phyloP scores from a whole-genome alignment of 31 red algal genomes.

The Odonthalia washingtoniensis region DNA sequence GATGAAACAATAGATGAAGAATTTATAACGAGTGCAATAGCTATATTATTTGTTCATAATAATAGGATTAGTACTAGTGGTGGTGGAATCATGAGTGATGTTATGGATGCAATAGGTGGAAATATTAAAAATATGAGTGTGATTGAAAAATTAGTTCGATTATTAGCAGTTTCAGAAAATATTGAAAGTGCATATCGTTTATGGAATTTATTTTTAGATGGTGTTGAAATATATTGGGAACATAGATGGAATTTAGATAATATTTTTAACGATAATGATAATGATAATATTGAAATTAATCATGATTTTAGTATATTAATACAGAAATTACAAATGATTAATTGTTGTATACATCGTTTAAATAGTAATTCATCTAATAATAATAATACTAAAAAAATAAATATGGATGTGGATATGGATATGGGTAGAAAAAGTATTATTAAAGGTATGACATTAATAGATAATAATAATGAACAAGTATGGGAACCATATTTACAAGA shows the following conservation, averaged over 20 bases:
- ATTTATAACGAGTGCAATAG: constrained; percentile 63
- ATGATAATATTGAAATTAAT: constrained; percentile 2
- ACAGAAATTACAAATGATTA: constrained; percentile 82
- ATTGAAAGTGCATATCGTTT: constrained; percentile 51
- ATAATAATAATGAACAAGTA: constrained; percentile 20
- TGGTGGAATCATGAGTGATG: constrained; percentile 65
- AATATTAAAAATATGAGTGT: constrained; percentile 57
- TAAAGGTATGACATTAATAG: constrained; percentile 52
- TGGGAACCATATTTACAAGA: constrained; percentile 73
- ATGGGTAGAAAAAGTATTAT: constrained; percentile 58
- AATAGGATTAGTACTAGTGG: too few relatives aligned
- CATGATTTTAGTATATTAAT: constrained; percentile 57
- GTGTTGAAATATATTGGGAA: constrained; percentile 73
- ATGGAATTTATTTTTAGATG: constrained; percentile 77
- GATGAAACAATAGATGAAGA: constrained; percentile 75
- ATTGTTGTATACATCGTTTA: constrained; percentile 57
- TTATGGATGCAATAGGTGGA: constrained; percentile 65
- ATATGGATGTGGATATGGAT: too few relatives aligned
- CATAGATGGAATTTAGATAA: constrained; percentile 32
- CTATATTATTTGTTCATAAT: constrained; percentile 66
- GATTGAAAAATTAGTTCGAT: constrained; percentile 44
- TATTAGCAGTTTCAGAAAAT: constrained; percentile 51
- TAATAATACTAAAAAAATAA: too few relatives aligned
- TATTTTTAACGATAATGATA: neutral
- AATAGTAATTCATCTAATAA: too few relatives aligned